These are phyloP conservation scores for Penicillium sp. DNA, from an alignment of 2,329 filamentous ascomycete species.

Conservation along the genomic window DNA sequence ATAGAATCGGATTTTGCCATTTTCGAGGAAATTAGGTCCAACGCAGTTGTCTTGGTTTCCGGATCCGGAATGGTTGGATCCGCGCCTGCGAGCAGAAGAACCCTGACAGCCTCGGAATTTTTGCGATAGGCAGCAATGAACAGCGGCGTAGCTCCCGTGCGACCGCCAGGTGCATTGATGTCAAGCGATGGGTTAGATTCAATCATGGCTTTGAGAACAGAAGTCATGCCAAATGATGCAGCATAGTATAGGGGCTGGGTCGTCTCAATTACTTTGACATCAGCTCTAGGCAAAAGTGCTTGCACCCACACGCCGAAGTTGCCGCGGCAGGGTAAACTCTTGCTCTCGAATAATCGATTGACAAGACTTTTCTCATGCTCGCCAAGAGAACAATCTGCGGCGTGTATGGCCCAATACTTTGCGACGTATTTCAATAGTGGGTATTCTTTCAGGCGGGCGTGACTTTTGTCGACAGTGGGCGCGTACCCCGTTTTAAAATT, in stretches of 20 bases:
- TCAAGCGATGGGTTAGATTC: slow-evolving; percentile 14
- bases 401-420: slow-evolving; percentile 16
- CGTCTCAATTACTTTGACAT: slow-evolving; percentile 4
- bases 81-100: slow-evolving; percentile 20
- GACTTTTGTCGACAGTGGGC: background rate
- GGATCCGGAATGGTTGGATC: slow-evolving; percentile 18
- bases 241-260: slow-evolving; percentile 23
- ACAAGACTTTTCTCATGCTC: slow-evolving; percentile 2
- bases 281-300: slow-evolving; percentile 1
- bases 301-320: slow-evolving; percentile 22
- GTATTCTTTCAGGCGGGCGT: background rate
- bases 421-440: slow-evolving; percentile 17
- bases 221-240: slow-evolving; percentile 18
- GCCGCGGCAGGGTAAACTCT: slow-evolving; percentile 10
- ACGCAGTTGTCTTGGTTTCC: slow-evolving; percentile 6
- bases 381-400: slow-evolving; percentile 4
- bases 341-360: slow-evolving; percentile 15
- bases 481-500: slow-evolving; percentile 18
- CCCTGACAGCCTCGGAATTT: slow-evolving; percentile 14
- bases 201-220: slow-evolving; percentile 16
- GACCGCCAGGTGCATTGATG: slow-evolving; percentile 19
- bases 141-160: slow-evolving; percentile 15
- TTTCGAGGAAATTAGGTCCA: background rate
- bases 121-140: slow-evolving; percentile 15
- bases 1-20: background rate